Evolutionary conservation across 2,329 filamentous ascomycete species (phyloP).

Genomic region (Colletotrichum sp.): DNA sequence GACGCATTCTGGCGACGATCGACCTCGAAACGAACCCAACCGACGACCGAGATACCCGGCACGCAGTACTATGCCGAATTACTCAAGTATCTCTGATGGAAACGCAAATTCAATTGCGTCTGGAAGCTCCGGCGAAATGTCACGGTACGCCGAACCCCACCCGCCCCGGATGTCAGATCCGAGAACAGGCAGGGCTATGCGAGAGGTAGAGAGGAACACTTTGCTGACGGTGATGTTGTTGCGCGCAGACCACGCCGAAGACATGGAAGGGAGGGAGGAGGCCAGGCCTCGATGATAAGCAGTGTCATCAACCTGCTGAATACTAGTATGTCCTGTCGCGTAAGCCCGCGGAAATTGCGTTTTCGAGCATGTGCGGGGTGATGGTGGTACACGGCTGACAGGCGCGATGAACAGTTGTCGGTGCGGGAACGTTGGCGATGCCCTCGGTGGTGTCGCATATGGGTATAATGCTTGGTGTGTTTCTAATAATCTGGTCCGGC

Average conservation of each 20-base stretch:
- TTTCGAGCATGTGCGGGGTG: background rate
- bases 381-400: background rate
- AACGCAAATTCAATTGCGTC: conserved; percentile 31
- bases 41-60: background rate
- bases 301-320: conserved; percentile 96
- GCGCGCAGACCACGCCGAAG: conserved; percentile 58
- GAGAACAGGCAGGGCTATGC: background rate
- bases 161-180: background rate
- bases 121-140: conserved; percentile 21
- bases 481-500: conserved; percentile 91
- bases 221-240: background rate
- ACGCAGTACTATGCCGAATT: conserved; percentile 52
- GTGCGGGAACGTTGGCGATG: conserved; percentile 93
- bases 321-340: conserved; percentile 72
- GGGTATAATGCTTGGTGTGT: conserved; percentile 83
- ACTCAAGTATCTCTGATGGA: conserved; percentile 57
- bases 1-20: conserved; percentile 6
- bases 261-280: conserved; percentile 76
- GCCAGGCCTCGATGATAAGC: conserved; percentile 86
- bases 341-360: background rate
- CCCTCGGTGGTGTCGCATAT: conserved; percentile 95
- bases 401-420: conserved; percentile 69
- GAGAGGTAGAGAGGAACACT: background rate
- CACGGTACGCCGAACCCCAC: conserved; percentile 13
- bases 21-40: background rate